Conservation (phyloP, 805 yeast genomes). For the Zygosaccharomyces bailii region DNA sequence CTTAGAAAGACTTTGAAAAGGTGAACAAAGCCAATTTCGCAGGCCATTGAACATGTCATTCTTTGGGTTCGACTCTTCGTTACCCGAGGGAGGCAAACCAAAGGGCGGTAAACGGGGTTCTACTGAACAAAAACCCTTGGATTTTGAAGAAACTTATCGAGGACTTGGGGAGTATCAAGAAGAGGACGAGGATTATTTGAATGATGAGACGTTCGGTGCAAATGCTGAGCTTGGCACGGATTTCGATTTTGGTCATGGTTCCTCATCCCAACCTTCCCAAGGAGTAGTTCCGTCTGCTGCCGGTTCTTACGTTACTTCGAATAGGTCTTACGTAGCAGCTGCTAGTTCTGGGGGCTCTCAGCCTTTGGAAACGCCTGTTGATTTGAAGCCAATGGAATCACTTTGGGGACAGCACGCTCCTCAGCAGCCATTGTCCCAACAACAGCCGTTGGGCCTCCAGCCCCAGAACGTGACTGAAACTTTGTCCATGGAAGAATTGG, state of each 20-base stretch:
- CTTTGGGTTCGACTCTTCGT: constrained; percentile 35
- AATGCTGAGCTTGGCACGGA: constrained; percentile 34
- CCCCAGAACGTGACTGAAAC: constrained; percentile 32
- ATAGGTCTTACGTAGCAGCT: constrained; percentile 29
- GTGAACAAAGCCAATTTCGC: background rate
- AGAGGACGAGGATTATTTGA: constrained; percentile 62
- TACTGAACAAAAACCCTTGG: constrained; percentile 42
- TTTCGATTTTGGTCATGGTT: constrained; percentile 36
- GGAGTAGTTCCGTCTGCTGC: constrained; percentile 35
- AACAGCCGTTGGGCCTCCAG: constrained; percentile 9
- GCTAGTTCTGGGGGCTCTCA: constrained; percentile 35
- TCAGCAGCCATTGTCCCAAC: constrained; percentile 11
- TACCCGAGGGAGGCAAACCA: constrained; percentile 11
- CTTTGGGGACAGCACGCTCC: constrained; percentile 50
- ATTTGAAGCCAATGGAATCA: constrained; percentile 66
- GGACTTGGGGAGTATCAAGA: constrained; percentile 71
- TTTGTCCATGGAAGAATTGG: constrained; percentile 78
- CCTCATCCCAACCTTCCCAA: constrained; percentile 6
- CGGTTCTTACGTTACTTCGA: constrained; percentile 37
- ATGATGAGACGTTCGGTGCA: constrained; percentile 35
- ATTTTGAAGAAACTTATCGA: constrained; percentile 81
- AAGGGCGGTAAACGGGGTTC: constrained; percentile 8
- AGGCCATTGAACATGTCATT: constrained; percentile 30
- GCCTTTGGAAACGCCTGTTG: constrained; percentile 25
- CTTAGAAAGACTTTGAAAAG: background rate